Evolutionary conservation across 2,329 filamentous ascomycete species (phyloP).

Genomic region (Nigrospora osmanthi): DNA sequence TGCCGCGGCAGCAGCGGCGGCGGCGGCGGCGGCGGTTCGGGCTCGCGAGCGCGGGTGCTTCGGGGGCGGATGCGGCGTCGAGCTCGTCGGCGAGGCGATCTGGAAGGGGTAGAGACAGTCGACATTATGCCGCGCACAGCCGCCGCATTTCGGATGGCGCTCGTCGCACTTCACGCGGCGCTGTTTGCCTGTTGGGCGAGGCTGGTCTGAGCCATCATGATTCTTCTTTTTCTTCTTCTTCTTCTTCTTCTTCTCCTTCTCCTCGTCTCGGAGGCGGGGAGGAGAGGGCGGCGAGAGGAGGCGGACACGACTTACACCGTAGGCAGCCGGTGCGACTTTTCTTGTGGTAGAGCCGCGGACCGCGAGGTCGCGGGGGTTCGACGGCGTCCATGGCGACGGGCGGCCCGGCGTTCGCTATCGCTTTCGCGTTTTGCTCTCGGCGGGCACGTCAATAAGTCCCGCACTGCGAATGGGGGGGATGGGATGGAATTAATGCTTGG

Average conservation of each 20-base stretch:
- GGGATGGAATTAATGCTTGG: no score
- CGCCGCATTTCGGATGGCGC: slow-evolving; percentile 17
- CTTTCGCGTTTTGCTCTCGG: neutral
- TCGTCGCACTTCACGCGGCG: slow-evolving; percentile 19
- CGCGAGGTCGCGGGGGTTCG: slow-evolving; percentile 11
- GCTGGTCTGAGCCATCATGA: neutral
- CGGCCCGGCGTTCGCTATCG: neutral
- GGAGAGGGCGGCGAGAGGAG: neutral
- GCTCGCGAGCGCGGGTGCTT: slow-evolving; percentile 4
- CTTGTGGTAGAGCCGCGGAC: slow-evolving; percentile 24
- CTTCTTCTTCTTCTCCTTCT: no score
- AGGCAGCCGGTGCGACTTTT: slow-evolving; percentile 21
- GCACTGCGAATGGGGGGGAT: no score
- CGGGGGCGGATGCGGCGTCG: slow-evolving; percentile 1
- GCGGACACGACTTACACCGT: neutral
- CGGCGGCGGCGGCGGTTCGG: slow-evolving; percentile 1
- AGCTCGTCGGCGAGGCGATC: slow-evolving; percentile 3
- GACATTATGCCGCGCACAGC: slow-evolving; percentile 20
- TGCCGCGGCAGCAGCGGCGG: neutral
- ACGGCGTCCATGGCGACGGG: neutral
- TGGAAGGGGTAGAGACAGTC: slow-evolving; percentile 19
- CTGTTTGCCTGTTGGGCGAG: slow-evolving; percentile 2
- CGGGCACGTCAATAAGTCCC: no score
- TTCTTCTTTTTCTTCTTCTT: no score
- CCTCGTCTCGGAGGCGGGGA: neutral